Evolutionary conservation across 1,284 basidiomycete genomes (phyloP).

Genomic region (Pseudozyma sp.): DNA sequence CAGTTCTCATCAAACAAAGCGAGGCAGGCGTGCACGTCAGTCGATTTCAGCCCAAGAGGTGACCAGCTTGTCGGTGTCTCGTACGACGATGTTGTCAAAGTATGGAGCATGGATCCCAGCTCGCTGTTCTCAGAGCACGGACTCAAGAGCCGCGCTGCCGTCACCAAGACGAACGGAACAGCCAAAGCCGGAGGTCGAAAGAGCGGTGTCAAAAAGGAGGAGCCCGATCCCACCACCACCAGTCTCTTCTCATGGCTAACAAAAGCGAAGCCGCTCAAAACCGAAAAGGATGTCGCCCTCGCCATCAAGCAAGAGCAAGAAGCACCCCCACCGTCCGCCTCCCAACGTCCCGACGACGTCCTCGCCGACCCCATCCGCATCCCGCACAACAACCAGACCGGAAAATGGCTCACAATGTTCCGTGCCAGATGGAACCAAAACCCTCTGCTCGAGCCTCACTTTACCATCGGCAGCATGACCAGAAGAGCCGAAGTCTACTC

Average conservation of each 20-base stretch:
- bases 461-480: constrained; percentile 65
- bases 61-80: constrained; percentile 59
- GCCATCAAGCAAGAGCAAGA: constrained; percentile 30
- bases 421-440: constrained; percentile 62
- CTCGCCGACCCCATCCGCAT: constrained; percentile 42
- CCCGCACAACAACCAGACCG: constrained; percentile 67
- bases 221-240: constrained; percentile 5
- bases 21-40: constrained; percentile 62
- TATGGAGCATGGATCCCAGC: constrained; percentile 33
- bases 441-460: constrained; percentile 56
- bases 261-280: constrained; percentile 28
- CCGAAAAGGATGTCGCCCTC: constrained; percentile 21
- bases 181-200: constrained; percentile 5
- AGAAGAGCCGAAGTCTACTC: constrained; percentile 62
- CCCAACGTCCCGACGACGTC: constrained; percentile 39
- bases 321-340: not conserved
- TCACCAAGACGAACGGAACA: constrained; percentile 12
- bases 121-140: constrained; percentile 38
- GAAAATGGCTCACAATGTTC: constrained; percentile 68
- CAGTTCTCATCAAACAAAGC: constrained; percentile 48
- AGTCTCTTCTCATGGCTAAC: constrained; percentile 32
- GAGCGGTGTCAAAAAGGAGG: constrained; percentile 33
- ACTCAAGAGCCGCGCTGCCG: constrained; percentile 22
- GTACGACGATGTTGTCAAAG: constrained; percentile 65
- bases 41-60: constrained; percentile 61